These are phyloP conservation scores for Andalucia godoyi DNA, from an alignment of 78 protist species.

Conservation along the genomic window DNA sequence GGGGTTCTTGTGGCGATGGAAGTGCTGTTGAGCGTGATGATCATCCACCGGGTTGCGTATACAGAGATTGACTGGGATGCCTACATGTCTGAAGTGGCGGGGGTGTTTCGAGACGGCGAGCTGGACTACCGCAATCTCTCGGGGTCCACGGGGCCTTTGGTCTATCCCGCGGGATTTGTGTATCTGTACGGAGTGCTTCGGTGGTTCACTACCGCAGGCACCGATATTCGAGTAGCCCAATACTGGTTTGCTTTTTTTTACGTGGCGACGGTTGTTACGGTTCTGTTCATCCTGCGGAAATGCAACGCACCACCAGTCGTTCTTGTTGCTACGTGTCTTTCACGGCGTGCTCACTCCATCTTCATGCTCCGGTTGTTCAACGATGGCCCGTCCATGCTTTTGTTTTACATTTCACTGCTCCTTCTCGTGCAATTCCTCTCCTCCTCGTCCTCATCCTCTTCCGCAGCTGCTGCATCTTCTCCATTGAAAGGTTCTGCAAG, in stretches of 20 bases:
- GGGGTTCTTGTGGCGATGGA: background rate
- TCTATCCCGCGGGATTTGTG: slow-evolving; percentile 62
- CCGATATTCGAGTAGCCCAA: slow-evolving; percentile 40
- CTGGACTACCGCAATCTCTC: background rate
- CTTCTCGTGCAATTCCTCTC: slow-evolving; percentile 18
- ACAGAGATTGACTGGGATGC: slow-evolving; percentile 50
- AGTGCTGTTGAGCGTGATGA: background rate
- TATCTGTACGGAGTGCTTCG: slow-evolving; percentile 17
- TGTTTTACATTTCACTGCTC: slow-evolving; percentile 34
- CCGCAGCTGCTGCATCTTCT: slow-evolving; percentile 16
- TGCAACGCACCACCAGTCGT: background rate
- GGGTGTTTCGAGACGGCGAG: background rate
- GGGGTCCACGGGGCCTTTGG: slow-evolving; percentile 45
- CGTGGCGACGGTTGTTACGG: slow-evolving; percentile 3
- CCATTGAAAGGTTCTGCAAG: background rate
- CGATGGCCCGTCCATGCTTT: slow-evolving; percentile 62
- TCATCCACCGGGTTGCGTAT: slow-evolving; percentile 4
- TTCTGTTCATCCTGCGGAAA: background rate
- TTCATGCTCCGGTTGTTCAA: slow-evolving; percentile 81
- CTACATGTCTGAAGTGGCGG: slow-evolving; percentile 34
- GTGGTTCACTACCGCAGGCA: slow-evolving; percentile 35
- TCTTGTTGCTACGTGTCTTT: slow-evolving; percentile 22
- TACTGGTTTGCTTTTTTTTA: slow-evolving; percentile 26
- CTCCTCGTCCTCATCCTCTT: slow-evolving; percentile 41
- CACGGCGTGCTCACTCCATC: slow-evolving; percentile 73